Percentiles rank a stretch among this genome's conserved stretches.
phyloP scores from a whole-genome alignment of 108 stramenopile genomes.

The Ochromonas danica region DNA sequence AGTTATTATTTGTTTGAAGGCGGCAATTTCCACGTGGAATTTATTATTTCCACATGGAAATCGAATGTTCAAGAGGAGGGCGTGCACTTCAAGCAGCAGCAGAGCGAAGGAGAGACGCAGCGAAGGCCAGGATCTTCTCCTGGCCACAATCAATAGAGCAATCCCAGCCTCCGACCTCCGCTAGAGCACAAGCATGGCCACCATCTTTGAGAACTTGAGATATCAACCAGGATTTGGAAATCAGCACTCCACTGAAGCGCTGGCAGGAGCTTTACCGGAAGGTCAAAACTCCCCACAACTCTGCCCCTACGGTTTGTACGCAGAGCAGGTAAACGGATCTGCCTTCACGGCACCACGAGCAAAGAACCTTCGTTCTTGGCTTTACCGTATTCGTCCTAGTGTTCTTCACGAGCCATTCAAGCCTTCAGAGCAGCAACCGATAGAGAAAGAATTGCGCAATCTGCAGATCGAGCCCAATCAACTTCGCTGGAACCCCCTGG shows the following conservation, averaged over 20 bases:
- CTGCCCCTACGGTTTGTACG: slow-evolving; percentile 60
- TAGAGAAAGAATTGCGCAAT: slow-evolving; percentile 20
- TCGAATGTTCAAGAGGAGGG: too few species aligned
- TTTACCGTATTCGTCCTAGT: slow-evolving; percentile 73
- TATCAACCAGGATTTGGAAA: slow-evolving; percentile 76
- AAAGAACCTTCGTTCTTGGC: slow-evolving; percentile 72
- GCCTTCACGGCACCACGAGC: slow-evolving; percentile 80
- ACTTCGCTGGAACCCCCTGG: slow-evolving; percentile 75
- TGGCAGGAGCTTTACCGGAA: slow-evolving; percentile 67
- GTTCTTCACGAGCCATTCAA: slow-evolving; percentile 48
- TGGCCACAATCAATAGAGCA: too few species aligned
- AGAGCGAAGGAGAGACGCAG: too few species aligned
- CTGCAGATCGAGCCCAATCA: slow-evolving; percentile 69
- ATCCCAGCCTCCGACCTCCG: too few species aligned
- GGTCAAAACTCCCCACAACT: slow-evolving; percentile 83
- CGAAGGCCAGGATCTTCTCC: too few species aligned
- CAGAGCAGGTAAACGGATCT: slow-evolving; percentile 81
- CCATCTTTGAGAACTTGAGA: slow-evolving; percentile 12
- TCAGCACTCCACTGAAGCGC: slow-evolving; percentile 71
- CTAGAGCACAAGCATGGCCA: too few species aligned
- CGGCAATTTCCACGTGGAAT: too few species aligned
- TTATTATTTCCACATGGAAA: too few species aligned
- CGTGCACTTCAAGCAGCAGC: too few species aligned
- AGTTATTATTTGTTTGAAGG: too few species aligned
- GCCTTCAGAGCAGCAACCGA: not conserved